phyloP scores from a whole-genome alignment of 163 green algal genomes.

The Chlamydomonas reinhardtii region DNA sequence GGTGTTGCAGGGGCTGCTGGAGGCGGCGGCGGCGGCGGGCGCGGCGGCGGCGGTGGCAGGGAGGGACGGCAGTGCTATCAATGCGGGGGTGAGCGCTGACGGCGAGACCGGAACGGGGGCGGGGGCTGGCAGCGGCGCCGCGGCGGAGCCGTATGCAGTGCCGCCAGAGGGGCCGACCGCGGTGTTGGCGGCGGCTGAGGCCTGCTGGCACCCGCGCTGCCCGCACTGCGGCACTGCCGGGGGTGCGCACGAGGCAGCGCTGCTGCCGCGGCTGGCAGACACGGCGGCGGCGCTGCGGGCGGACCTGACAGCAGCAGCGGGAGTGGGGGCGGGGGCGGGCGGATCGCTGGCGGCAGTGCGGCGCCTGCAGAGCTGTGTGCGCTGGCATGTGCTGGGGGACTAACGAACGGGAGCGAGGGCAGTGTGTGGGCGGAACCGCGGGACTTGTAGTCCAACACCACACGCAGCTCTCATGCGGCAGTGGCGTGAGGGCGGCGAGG shows the following conservation, averaged over 20 bases:
- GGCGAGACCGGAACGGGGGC: not conserved
- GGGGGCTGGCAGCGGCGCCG: not conserved
- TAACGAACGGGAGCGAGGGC: not conserved
- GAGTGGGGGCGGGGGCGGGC: too few species aligned
- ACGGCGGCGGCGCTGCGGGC: not conserved
- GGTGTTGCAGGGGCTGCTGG: not conserved
- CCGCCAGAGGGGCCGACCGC: too few species aligned
- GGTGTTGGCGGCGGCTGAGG: not conserved
- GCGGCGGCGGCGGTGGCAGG: too few species aligned
- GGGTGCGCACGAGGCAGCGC: not conserved
- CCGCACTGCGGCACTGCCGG: not conserved
- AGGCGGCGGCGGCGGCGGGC: not conserved
- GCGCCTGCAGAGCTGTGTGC: not conserved
- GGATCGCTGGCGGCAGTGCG: not conserved
- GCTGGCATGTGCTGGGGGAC: constrained; percentile 7
- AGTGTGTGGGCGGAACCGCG: too few species aligned
- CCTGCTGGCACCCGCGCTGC: not conserved
- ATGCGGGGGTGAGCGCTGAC: not conserved
- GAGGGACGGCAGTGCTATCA: too few species aligned
- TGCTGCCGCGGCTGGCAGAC: not conserved
- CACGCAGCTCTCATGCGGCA: too few species aligned
- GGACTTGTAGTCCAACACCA: too few species aligned
- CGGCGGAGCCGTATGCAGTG: too few species aligned
- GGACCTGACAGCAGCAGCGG: too few species aligned
- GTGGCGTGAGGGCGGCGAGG: too few species aligned